phyloP scores from a whole-genome alignment of 345 rosid species.

The Lepidium africanum region DNA sequence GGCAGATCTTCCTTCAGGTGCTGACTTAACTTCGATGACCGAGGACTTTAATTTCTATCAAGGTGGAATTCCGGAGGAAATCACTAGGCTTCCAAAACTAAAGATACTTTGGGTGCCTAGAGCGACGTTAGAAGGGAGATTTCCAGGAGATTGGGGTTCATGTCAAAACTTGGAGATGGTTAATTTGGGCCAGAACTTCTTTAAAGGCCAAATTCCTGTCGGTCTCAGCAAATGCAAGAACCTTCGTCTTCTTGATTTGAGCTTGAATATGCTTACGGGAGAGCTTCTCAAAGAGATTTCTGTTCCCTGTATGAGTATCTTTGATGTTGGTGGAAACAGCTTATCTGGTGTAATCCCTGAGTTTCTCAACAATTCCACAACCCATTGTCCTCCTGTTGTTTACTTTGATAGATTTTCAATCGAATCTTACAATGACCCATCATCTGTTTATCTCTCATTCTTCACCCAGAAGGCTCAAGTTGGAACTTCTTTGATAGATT shows the following conservation, averaged over 20 bases:
- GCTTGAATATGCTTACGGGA: conserved; percentile 57
- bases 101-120: conserved; percentile 85
- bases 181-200: conserved; percentile 67
- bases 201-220: conserved; percentile 48
- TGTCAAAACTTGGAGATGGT: conserved; percentile 76
- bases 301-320: conserved; percentile 80
- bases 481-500: conserved; percentile 22
- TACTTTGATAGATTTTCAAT: conserved; percentile 24
- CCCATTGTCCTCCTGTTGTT: conserved; percentile 40
- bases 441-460: conserved; percentile 50
- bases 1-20: conserved; percentile 24
- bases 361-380: conserved; percentile 29
- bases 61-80: conserved; percentile 56
- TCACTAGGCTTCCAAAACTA: conserved; percentile 59
- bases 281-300: conserved; percentile 44
- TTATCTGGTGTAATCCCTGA: conserved; percentile 68
- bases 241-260: conserved; percentile 62
- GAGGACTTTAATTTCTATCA: conserved; percentile 77
- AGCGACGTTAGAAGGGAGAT: conserved; percentile 56
- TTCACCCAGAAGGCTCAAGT: conserved; percentile 39
- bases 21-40: conserved; percentile 28
- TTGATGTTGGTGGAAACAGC: conserved; percentile 61
- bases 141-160: conserved; percentile 61
- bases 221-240: conserved; percentile 55
- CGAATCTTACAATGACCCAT: conserved; percentile 24